Evolutionary conservation across 768 basidiomycete species (phyloP), one percentile per base, ranked within the genome.

Genomic region (Phallus indusiatus): DNA sequence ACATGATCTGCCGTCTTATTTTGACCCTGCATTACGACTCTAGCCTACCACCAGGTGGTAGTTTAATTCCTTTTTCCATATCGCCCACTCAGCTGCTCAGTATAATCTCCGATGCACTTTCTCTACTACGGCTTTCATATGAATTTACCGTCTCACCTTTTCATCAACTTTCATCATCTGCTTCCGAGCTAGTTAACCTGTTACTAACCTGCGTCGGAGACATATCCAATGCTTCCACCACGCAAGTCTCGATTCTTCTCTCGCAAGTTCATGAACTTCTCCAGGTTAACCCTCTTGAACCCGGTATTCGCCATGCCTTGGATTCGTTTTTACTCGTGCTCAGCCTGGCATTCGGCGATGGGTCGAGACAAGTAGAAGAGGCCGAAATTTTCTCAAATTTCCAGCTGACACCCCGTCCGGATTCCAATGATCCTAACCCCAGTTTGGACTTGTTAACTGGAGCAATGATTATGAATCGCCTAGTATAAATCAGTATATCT

Each of bases 351-450:
- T 75, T 86, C 34, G 84, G 83, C 42, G 86, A 88, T 63, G 86
- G 88, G 59, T 81, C 79, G 22, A 87, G 85, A 67, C 78, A 76
- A 51, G 78, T 82, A n/a, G 75, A 81, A 59, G 86, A 89, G 70
- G 81, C 84, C 16, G 85, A 88, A 60, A 77, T 86, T 70, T 80
- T 86, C 73, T 86, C 87, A 55, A 80, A 73, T 20, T 69, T 83
- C 42, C 85, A 84, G 59, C 67, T 83, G 55, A 72, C 77, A 10
- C 67, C 83, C 33, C 87, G 83, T 67, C 77, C 74, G 14, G 82
- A 84, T 59, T 71, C 79, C 54, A 66, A 81, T 33, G 81, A 79
- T 11, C 73, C 83, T 20, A 81, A 75, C 63, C 82, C 84, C 1
- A 81, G 84, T 63, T 78, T 80, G 12, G 88, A 90, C 64, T 78